A percentile compares a stretch with the other conserved stretches of the same genome.
These are phyloP conservation scores for Macrolepiota dolichaula DNA, from an alignment of 768 basidiomycete species.

Conservation along the genomic window DNA sequence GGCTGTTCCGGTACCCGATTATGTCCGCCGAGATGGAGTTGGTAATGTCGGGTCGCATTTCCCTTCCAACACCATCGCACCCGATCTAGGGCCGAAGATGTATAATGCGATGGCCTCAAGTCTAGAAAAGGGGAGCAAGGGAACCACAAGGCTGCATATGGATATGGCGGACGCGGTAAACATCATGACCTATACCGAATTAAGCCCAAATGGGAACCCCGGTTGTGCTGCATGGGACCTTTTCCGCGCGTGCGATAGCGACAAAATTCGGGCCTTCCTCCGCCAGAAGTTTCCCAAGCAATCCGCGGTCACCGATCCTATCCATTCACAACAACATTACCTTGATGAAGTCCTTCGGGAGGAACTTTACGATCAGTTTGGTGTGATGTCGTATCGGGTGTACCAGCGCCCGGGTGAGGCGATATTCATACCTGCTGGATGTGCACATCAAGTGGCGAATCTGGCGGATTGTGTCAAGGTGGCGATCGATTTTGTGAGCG, in stretches of 20 bases:
- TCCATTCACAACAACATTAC: slow-evolving; percentile 88
- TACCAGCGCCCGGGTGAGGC: slow-evolving; percentile 93
- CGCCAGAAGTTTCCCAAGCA: slow-evolving; percentile 38
- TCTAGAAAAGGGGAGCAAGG: slow-evolving; percentile 66
- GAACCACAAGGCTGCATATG: slow-evolving; percentile 89
- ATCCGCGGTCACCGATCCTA: slow-evolving; percentile 56
- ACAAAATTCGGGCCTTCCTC: slow-evolving; percentile 74
- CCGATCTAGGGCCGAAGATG: slow-evolving; percentile 91
- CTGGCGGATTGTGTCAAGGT: slow-evolving; percentile 95
- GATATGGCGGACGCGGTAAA: slow-evolving; percentile 94
- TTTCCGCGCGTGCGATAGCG: slow-evolving; percentile 77
- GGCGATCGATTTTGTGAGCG: slow-evolving; percentile 91
- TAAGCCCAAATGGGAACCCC: slow-evolving; percentile 51
- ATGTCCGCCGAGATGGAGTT: slow-evolving; percentile 86
- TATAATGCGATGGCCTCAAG: slow-evolving; percentile 85
- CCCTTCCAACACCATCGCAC: slow-evolving; percentile 71
- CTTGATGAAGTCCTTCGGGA: slow-evolving; percentile 66
- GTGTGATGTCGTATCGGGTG: slow-evolving; percentile 77
- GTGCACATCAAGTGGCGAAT: slow-evolving; percentile 91
- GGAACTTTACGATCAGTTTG: slow-evolving; percentile 61
- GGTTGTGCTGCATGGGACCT: slow-evolving; percentile 94
- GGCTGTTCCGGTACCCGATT: slow-evolving; percentile 84
- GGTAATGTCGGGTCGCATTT: slow-evolving; percentile 90
- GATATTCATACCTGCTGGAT: slow-evolving; percentile 93
- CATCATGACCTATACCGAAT: slow-evolving; percentile 76